Conservation (phyloP, 768 basidiomycete species). For the Trichaptum fuscoviolaceum region DNA sequence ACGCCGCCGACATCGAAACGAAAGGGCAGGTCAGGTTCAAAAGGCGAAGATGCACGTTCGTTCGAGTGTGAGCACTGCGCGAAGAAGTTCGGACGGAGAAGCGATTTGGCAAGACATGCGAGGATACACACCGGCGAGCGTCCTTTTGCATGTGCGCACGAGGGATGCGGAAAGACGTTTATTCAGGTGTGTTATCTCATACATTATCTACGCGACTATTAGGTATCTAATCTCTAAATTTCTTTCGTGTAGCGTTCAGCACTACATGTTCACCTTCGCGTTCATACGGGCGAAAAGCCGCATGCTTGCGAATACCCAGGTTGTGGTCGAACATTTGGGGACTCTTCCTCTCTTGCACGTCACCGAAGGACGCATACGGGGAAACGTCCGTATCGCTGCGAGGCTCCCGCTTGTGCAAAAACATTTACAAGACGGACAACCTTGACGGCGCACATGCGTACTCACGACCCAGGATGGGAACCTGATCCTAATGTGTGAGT, state of each 20-base stretch:
- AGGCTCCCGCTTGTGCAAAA: constrained; percentile 77
- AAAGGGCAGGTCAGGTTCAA: constrained; percentile 19
- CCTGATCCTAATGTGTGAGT: constrained; percentile 79
- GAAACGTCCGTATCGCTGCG: constrained; percentile 83
- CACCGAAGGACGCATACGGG: constrained; percentile 88
- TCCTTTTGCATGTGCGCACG: constrained; percentile 69
- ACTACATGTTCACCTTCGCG: constrained; percentile 80
- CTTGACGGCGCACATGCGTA: constrained; percentile 81
- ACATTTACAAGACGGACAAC: constrained; percentile 85
- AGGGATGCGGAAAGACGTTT: constrained; percentile 83
- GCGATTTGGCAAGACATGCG: constrained; percentile 80
- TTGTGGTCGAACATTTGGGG: constrained; percentile 84
- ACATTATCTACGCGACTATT: background rate
- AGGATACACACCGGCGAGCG: constrained; percentile 90
- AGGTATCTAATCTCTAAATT: constrained; percentile 6
- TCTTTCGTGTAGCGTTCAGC: constrained; percentile 84
- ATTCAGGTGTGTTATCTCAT: constrained; percentile 60
- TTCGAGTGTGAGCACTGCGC: constrained; percentile 60
- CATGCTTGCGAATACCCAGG: constrained; percentile 87
- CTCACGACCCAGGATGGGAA: constrained; percentile 80
- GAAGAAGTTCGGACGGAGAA: constrained; percentile 78
- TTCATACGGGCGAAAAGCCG: constrained; percentile 91
- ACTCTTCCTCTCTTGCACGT: constrained; percentile 87
- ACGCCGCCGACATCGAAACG: constrained; percentile 16
- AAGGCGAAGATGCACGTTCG: constrained; percentile 39